A percentile compares a stretch with the other conserved stretches of the same genome.
Evolutionary conservation across 805 yeast species (phyloP).

Genomic region (Starmerella vaccinii): DNA sequence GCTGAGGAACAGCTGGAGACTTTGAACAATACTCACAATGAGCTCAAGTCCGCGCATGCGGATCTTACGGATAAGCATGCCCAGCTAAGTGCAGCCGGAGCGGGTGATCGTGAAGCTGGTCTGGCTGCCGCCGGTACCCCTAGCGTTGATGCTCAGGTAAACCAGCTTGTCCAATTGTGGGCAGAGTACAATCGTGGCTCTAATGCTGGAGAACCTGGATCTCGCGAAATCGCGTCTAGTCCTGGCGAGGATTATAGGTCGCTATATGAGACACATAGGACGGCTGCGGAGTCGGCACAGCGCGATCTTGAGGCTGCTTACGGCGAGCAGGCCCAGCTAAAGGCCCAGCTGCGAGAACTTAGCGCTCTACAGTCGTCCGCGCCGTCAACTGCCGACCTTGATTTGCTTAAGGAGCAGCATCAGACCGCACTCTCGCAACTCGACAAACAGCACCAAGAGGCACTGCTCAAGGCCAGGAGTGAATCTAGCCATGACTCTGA

Average conservation of each 20-base stretch:
- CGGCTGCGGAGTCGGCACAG: slow-evolving; percentile 28
- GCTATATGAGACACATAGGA: slow-evolving; percentile 27
- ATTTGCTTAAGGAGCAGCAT: slow-evolving; percentile 20
- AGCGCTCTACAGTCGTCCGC: slow-evolving; percentile 21
- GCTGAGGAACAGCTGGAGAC: slow-evolving; percentile 23
- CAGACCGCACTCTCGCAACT: slow-evolving; percentile 7
- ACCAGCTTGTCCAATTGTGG: slow-evolving; percentile 18
- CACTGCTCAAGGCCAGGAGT: slow-evolving; percentile 3
- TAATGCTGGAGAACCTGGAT: slow-evolving; percentile 9
- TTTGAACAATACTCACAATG: slow-evolving; percentile 10
- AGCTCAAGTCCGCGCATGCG: slow-evolving; percentile 21
- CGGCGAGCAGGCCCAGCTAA: slow-evolving; percentile 22
- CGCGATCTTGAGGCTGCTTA: slow-evolving; percentile 28
- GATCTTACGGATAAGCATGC: slow-evolving; percentile 20
- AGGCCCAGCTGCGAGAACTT: slow-evolving; percentile 24
- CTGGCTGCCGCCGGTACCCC: slow-evolving; percentile 5
- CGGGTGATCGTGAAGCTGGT: not conserved
- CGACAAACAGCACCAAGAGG: slow-evolving; percentile 13
- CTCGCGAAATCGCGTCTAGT: not conserved
- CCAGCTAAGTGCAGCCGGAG: slow-evolving; percentile 10
- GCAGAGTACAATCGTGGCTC: slow-evolving; percentile 8
- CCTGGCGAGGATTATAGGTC: slow-evolving; percentile 13
- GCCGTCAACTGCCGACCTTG: slow-evolving; percentile 23
- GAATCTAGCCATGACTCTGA: slow-evolving; percentile 5
- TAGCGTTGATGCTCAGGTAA: slow-evolving; percentile 14